phyloP scores from a whole-genome alignment of 2,329 filamentous ascomycete species.

The Alternaria arbusti region DNA sequence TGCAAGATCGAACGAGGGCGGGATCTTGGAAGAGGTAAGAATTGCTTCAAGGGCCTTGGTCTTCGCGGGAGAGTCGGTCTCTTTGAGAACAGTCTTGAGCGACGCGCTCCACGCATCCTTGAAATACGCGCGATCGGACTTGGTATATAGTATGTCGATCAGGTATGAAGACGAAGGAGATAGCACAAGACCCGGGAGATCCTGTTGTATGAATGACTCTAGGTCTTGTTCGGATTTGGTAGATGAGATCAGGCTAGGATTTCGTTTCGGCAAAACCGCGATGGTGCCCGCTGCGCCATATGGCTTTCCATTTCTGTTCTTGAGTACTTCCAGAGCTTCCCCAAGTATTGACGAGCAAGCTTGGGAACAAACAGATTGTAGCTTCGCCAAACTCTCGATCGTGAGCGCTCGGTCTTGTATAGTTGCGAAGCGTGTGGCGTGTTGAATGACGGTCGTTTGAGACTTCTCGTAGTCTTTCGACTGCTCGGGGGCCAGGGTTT shows the following conservation, averaged over 20 bases:
- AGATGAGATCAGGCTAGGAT: conserved; percentile 51
- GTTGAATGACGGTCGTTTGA: conserved; percentile 70
- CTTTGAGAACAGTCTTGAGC: conserved; percentile 39
- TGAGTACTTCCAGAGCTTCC: conserved; percentile 58
- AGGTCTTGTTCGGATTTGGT: conserved; percentile 52
- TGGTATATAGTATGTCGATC: conserved; percentile 67
- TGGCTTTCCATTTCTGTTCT: conserved; percentile 66
- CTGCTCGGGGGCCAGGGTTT: conserved; percentile 79
- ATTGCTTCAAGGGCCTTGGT: conserved; percentile 39
- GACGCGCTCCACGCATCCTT: conserved; percentile 38
- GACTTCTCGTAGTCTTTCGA: conserved; percentile 78
- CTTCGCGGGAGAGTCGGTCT: conserved; percentile 34
- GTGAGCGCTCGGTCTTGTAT: conserved; percentile 41
- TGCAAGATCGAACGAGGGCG: conserved; percentile 44
- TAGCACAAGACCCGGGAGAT: conserved; percentile 65
- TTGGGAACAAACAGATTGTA: conserved; percentile 35
- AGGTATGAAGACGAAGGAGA: conserved; percentile 74
- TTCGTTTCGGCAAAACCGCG: conserved; percentile 58
- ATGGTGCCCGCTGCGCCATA: conserved; percentile 68
- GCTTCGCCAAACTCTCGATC: conserved; percentile 1
- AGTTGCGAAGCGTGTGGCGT: conserved; percentile 71
- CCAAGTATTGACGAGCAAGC: conserved; percentile 53
- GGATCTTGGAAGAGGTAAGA: conserved; percentile 46
- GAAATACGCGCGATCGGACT: conserved; percentile 38
- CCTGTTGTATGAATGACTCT: conserved; percentile 58